Evolutionary conservation across 2,329 filamentous ascomycete species (phyloP), one percentile per base, ranked within the genome.

Genomic region (Tolypocladium inflatum): DNA sequence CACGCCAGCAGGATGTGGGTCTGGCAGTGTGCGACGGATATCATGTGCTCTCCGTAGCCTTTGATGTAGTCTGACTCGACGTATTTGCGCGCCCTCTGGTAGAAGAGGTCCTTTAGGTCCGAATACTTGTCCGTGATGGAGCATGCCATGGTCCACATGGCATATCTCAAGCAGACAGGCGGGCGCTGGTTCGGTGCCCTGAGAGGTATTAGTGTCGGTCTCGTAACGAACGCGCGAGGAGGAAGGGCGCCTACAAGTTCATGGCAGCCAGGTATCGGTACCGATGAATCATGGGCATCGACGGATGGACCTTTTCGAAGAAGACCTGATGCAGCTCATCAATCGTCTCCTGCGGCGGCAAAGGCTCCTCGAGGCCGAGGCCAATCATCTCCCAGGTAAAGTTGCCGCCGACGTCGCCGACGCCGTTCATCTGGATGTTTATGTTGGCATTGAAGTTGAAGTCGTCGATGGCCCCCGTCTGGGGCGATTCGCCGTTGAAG

Each of bases 111-210:
- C 67, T 91, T 91, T 17, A 96, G 74, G 57, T 84, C 83, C 39
- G 81, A 78, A 70, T 90, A 97, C 68, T 91, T 94, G 59, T 96
- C 91, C 3, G 84, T 86, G 50, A 92, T 82, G 6, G 90, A 88
- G 61, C 91, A 92, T n/a, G 93, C 91, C 66, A 91, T 76, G n/a
- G 88, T 90, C 93, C 93, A 97, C 80, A 97, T 95, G 57, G 90
- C 91, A 74, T 99, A 99, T 64, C 94, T 86, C 55, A 99, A 76
- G 63, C 89, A 91, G 37, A 96, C 85, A 0, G 93, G 91, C 2
- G 94, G 93, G 33, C 93, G 85, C 76, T 91, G 87, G 61, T 86
- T 86, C 21, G 91, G 91, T n/a, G 90, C 84, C 56, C 83, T 86
- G 60, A 41, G 26, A 51, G 45, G 8, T 13, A 13, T 51, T 15